Conservation (phyloP, 805 yeast genomes). For the Zygosaccharomyces bailii region DNA sequence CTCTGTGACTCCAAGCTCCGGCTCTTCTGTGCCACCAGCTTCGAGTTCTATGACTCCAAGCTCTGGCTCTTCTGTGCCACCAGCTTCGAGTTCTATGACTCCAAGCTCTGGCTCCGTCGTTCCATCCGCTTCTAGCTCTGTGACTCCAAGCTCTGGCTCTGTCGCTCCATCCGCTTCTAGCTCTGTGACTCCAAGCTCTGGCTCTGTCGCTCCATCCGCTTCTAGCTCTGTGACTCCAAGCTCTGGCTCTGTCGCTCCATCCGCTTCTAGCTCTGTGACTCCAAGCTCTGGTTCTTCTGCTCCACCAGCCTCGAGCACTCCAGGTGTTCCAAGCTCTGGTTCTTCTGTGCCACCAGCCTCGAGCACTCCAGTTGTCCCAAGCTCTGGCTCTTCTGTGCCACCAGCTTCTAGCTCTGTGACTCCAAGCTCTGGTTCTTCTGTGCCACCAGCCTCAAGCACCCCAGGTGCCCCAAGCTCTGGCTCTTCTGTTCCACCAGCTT, state of each 20-base stretch:
- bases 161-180: constrained; percentile 1
- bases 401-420: not conserved
- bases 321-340: not conserved
- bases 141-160: not conserved
- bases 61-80: not conserved
- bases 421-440: not conserved
- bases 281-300: not conserved
- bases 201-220: constrained; percentile 5
- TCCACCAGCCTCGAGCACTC: not conserved
- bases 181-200: constrained; percentile 1
- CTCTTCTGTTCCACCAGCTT: not conserved
- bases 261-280: not conserved
- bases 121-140: not conserved
- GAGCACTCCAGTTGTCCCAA: too few species aligned
- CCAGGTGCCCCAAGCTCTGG: not conserved
- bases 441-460: not conserved
- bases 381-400: not conserved
- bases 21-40: not conserved
- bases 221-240: not conserved
- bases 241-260: not conserved
- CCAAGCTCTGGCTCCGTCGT: not conserved
- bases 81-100: not conserved
- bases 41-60: too few species aligned
- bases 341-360: not conserved
- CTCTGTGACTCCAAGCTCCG: not conserved